phyloP scores from a whole-genome alignment of 257 asterid species.

The Nicotiana sylvestris region DNA sequence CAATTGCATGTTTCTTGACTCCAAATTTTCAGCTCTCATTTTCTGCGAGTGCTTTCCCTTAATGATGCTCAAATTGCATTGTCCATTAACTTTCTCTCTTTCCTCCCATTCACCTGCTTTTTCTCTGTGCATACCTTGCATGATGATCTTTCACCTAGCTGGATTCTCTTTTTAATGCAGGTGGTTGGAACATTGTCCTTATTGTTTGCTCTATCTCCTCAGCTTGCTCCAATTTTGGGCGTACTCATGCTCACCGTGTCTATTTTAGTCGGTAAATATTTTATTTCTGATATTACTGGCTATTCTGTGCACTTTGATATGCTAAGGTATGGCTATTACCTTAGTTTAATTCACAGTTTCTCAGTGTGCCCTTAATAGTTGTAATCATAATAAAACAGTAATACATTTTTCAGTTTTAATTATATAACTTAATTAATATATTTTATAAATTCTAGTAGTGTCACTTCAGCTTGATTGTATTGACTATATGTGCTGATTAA shows the following conservation, averaged over 20 bases:
- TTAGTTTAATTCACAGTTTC: not conserved
- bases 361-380: not conserved
- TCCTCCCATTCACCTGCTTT: conserved; percentile 6
- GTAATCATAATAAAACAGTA: not conserved
- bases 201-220: conserved; percentile 69
- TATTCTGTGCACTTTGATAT: not conserved
- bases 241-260: conserved; percentile 82
- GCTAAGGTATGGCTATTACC: not conserved
- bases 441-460: not conserved
- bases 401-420: not conserved
- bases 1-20: not conserved
- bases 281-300: conserved; percentile 8
- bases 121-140: conserved; percentile 14
- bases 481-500: not conserved
- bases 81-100: not conserved
- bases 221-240: conserved; percentile 92
- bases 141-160: conserved; percentile 15
- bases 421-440: not conserved
- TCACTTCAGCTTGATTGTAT: not conserved
- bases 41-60: not conserved
- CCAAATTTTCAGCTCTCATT: not conserved
- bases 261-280: conserved; percentile 66
- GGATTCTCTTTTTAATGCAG: conserved; percentile 41
- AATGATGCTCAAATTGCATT: not conserved
- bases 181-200: conserved; percentile 81